A percentile compares a stretch with the other conserved stretches of the same genome.
Evolutionary conservation across 1,284 basidiomycete genomes (phyloP).

Genomic region (Ganoderma resinaceum): DNA sequence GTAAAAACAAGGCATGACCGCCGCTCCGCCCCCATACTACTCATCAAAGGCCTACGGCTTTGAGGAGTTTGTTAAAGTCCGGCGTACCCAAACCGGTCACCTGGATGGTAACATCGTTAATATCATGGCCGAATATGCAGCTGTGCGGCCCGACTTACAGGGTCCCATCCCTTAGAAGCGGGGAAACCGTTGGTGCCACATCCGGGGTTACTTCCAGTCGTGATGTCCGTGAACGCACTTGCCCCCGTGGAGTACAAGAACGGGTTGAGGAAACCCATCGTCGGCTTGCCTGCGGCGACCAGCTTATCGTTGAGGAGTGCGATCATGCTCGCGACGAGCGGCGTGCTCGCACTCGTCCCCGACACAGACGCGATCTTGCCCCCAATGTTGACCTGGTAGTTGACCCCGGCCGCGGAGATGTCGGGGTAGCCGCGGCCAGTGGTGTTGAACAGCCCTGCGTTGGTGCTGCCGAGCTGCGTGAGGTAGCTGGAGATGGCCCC

Average conservation of each 20-base stretch:
- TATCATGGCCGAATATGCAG: not conserved
- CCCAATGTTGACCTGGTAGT: slow-evolving; percentile 64
- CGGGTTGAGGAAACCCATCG: slow-evolving; percentile 70
- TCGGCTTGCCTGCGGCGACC: slow-evolving; percentile 52
- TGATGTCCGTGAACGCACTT: slow-evolving; percentile 64
- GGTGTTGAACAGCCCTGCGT: slow-evolving; percentile 44
- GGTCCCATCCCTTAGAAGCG: slow-evolving; percentile 64
- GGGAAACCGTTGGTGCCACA: slow-evolving; percentile 52
- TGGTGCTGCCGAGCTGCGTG: slow-evolving; percentile 41
- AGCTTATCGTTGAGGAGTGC: slow-evolving; percentile 67
- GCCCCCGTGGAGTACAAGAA: slow-evolving; percentile 57
- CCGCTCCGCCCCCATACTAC: not conserved
- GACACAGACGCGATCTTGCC: slow-evolving; percentile 52
- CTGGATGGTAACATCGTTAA: slow-evolving; percentile 35
- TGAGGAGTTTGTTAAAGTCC: slow-evolving; percentile 59
- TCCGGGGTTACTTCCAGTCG: slow-evolving; percentile 50
- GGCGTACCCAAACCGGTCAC: slow-evolving; percentile 71
- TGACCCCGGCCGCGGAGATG: slow-evolving; percentile 30
- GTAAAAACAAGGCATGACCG: not conserved
- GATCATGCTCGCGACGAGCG: slow-evolving; percentile 65
- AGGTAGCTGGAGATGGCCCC: slow-evolving; percentile 42
- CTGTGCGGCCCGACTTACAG: slow-evolving; percentile 45
- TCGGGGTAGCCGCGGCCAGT: slow-evolving; percentile 39
- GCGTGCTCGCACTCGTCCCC: slow-evolving; percentile 67
- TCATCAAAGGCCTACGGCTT: slow-evolving; percentile 13